Evolutionary conservation across 106 monocot species (phyloP).

Genomic region (Apostasia ramifera): DNA sequence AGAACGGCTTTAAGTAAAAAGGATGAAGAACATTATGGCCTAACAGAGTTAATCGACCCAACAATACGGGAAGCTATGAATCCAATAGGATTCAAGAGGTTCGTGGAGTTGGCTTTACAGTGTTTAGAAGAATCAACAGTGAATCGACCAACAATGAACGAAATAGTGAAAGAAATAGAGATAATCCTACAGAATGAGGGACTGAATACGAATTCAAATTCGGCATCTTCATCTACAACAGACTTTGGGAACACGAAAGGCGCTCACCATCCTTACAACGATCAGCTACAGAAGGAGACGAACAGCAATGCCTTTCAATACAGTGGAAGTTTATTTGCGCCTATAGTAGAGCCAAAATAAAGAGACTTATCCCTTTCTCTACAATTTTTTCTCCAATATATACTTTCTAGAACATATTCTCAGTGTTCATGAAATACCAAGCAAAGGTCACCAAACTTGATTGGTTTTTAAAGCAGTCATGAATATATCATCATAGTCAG

Average conservation of each 20-base stretch:
- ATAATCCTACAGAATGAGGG: constrained; percentile 41
- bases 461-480: no score
- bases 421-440: background rate
- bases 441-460: no score
- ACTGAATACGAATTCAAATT: constrained; percentile 16
- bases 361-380: background rate
- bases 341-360: constrained; percentile 28
- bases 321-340: constrained; percentile 17
- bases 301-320: constrained; percentile 25
- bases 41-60: constrained; percentile 40
- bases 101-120: constrained; percentile 52
- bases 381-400: background rate
- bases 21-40: constrained; percentile 39
- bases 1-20: constrained; percentile 28
- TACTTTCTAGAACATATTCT: constrained; percentile 7
- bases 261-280: constrained; percentile 24
- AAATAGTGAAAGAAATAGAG: constrained; percentile 53
- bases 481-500: no score
- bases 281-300: constrained; percentile 15
- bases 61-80: constrained; percentile 16
- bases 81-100: constrained; percentile 35
- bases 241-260: constrained; percentile 23
- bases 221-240: constrained; percentile 33
- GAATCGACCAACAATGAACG: constrained; percentile 56
- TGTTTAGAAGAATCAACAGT: constrained; percentile 50